phyloP scores from a whole-genome alignment of 2,329 filamentous ascomycete genomes.

The Diaporthe velutina region DNA sequence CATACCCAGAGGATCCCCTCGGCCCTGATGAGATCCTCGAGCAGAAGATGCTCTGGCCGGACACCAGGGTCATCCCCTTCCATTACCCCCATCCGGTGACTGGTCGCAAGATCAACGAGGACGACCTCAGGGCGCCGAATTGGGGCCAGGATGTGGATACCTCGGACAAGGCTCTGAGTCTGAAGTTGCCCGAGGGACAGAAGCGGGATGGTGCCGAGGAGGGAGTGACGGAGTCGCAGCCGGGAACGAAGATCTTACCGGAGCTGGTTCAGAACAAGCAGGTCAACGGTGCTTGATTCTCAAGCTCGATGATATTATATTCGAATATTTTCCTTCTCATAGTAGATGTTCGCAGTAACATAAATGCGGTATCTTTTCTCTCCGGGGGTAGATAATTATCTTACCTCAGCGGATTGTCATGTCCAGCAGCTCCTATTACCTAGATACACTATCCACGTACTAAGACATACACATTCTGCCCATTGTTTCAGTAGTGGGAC shows the following conservation, averaged over 20 bases:
- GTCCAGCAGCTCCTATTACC: not conserved
- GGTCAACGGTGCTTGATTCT: slow-evolving; percentile 37
- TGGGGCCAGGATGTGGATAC: slow-evolving; percentile 57
- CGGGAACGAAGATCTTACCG: slow-evolving; percentile 52
- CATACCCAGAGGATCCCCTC: slow-evolving; percentile 62
- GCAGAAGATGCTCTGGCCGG: slow-evolving; percentile 68
- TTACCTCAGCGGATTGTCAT: too few relatives aligned
- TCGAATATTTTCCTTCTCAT: rapidly evolving
- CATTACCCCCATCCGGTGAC: slow-evolving; percentile 66
- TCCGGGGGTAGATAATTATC: not conserved
- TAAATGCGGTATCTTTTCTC: not conserved
- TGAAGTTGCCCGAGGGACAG: slow-evolving; percentile 54
- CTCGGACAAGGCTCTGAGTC: slow-evolving; percentile 56
- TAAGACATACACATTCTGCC: not conserved
- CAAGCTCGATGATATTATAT: not conserved
- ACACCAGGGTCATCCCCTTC: slow-evolving; percentile 66
- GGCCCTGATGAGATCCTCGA: slow-evolving; percentile 67
- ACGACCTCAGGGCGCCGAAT: slow-evolving; percentile 62
- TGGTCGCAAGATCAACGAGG: slow-evolving; percentile 56
- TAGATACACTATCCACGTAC: not conserved
- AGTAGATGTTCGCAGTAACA: not conserved
- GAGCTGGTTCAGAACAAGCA: slow-evolving; percentile 50
- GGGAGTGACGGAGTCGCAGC: slow-evolving; percentile 43
- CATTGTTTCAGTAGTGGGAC: not conserved
- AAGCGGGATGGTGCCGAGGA: slow-evolving; percentile 49